A percentile compares a stretch with the other conserved stretches of the same genome.
Evolutionary conservation across 2,329 filamentous ascomycete genomes (phyloP).

Genomic region (Passalora sequoiae): DNA sequence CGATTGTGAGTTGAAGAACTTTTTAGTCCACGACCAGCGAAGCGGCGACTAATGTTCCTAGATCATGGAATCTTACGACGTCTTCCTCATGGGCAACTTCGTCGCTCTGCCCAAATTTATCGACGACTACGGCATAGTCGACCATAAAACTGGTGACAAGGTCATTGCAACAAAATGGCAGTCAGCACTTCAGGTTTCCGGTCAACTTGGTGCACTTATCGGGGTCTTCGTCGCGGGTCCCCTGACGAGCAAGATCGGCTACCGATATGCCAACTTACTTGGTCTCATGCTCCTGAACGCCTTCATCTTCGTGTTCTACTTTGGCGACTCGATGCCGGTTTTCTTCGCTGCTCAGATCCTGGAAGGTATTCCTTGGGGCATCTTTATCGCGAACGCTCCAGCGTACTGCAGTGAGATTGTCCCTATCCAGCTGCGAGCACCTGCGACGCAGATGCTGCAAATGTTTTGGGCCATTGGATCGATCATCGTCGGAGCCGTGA

Average conservation of each 20-base stretch:
- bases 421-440: conserved; percentile 53
- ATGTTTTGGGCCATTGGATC: conserved; percentile 61
- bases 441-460: conserved; percentile 58
- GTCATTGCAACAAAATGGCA: conserved; percentile 54
- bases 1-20: conserved; percentile 44
- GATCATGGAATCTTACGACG: conserved; percentile 62
- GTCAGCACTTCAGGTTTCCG: conserved; percentile 52
- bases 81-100: conserved; percentile 59
- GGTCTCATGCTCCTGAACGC: conserved; percentile 54
- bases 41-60: conserved; percentile 32
- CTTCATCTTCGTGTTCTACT: conserved; percentile 58
- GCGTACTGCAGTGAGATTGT: conserved; percentile 60
- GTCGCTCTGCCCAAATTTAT: conserved; percentile 49
- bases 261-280: conserved; percentile 54
- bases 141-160: conserved; percentile 21
- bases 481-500: conserved; percentile 56
- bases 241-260: conserved; percentile 55
- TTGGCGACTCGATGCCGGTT: conserved; percentile 44
- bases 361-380: conserved; percentile 60
- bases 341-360: conserved; percentile 53
- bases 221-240: conserved; percentile 57
- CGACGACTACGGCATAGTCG: conserved; percentile 42
- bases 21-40: not conserved
- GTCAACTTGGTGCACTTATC: conserved; percentile 55
- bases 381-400: conserved; percentile 61